Evolutionary conservation across 805 yeast genomes (phyloP).

Genomic region (Candida piceae): DNA sequence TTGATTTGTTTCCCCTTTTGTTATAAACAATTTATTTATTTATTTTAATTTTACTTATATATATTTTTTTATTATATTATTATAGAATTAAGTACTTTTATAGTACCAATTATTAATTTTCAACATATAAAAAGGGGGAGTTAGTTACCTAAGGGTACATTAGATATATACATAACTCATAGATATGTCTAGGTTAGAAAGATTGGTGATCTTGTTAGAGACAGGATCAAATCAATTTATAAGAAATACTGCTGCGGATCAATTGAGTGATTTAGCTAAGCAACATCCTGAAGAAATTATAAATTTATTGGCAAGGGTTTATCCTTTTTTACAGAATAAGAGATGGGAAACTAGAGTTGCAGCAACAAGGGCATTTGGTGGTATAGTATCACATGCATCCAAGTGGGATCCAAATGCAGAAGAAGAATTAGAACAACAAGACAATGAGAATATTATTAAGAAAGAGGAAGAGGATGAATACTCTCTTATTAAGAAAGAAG

Average conservation of each 20-base stretch:
- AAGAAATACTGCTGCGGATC: constrained; percentile 95
- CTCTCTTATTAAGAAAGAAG: constrained; percentile 15
- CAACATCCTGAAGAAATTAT: constrained; percentile 92
- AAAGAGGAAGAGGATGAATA: constrained; percentile 14
- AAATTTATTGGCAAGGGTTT: constrained; percentile 78
- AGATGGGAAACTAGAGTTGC: constrained; percentile 97
- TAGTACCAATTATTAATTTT: too few species aligned
- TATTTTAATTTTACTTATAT: too few species aligned
- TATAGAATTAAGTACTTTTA: too few species aligned
- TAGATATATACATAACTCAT: too few species aligned
- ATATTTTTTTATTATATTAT: too few species aligned
- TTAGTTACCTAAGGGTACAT: too few species aligned
- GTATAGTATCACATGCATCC: constrained; percentile 73
- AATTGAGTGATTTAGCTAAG: constrained; percentile 87
- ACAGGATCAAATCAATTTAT: constrained; percentile 94
- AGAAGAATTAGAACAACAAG: constrained; percentile 23
- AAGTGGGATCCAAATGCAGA: constrained; percentile 76
- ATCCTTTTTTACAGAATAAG: constrained; percentile 75
- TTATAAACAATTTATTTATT: neutral
- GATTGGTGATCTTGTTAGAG: constrained; percentile 52
- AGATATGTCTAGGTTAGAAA: constrained; percentile 31
- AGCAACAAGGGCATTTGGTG: constrained; percentile 93
- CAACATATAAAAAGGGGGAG: too few species aligned
- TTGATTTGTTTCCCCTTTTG: too few species aligned
- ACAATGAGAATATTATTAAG: too few species aligned